These are phyloP conservation scores for Dinochytrium kinnereticum DNA, from an alignment of 371 early-diverging fungal genomes.

Conservation along the genomic window DNA sequence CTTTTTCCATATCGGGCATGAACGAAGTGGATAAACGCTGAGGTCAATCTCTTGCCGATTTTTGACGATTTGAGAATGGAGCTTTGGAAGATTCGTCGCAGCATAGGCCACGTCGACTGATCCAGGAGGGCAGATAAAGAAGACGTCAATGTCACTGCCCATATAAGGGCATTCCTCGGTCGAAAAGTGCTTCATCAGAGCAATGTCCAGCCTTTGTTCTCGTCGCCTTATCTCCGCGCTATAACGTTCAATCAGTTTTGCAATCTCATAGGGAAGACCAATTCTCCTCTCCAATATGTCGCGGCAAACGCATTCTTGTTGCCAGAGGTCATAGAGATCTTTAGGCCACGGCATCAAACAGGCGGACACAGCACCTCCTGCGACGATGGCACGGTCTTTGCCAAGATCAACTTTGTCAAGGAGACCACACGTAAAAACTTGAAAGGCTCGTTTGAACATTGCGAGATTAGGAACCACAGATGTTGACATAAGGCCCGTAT, in stretches of 20 bases:
- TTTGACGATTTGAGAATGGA: constrained; percentile 15
- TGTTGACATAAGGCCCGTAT: constrained; percentile 3
- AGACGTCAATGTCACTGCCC: constrained; percentile 35
- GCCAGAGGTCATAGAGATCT: constrained; percentile 15
- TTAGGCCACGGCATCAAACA: constrained; percentile 39
- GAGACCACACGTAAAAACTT: constrained; percentile 35
- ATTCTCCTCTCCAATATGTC: background rate
- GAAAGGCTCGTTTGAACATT: constrained; percentile 32
- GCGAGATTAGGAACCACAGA: constrained; percentile 27
- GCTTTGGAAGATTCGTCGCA: constrained; percentile 13
- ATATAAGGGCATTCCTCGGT: constrained; percentile 11
- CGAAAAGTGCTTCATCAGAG: constrained; percentile 29
- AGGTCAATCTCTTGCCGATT: constrained; percentile 18
- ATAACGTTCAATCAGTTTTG: constrained; percentile 14
- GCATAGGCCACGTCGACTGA: constrained; percentile 12
- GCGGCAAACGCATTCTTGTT: constrained; percentile 10
- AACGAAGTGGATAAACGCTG: background rate
- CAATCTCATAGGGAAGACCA: constrained; percentile 29
- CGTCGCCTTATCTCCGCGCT: background rate
- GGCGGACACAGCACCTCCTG: constrained; percentile 39
- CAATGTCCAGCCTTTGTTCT: constrained; percentile 4
- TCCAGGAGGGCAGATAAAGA: constrained; percentile 29
- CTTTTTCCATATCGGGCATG: background rate
- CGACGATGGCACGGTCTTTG: constrained; percentile 26
- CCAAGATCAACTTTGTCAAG: constrained; percentile 21